phyloP scores from a whole-genome alignment of 768 basidiomycete genomes.

The Rhodotorula taiwanensis region DNA sequence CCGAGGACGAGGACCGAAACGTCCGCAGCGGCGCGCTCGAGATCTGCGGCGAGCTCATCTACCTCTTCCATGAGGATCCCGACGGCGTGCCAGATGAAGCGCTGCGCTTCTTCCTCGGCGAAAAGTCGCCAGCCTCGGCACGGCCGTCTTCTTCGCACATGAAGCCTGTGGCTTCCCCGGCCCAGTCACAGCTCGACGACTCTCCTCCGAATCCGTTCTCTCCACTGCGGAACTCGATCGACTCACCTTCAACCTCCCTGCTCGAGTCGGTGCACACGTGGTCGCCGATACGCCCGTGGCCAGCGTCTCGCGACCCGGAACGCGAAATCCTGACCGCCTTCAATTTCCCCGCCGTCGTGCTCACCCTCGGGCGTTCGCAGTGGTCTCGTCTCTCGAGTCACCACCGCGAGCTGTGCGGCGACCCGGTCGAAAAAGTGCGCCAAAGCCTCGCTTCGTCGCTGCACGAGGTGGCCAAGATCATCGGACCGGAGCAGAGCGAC shows the following conservation, averaged over 20 bases:
- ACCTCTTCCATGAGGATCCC: slow-evolving; percentile 60
- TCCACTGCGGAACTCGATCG: slow-evolving; percentile 30
- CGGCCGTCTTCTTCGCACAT: too few relatives aligned
- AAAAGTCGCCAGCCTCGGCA: too few relatives aligned
- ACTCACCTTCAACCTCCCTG: slow-evolving; percentile 21
- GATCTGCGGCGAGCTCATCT: slow-evolving; percentile 78
- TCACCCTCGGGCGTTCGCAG: slow-evolving; percentile 66
- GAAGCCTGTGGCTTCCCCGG: too few relatives aligned
- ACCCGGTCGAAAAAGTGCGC: slow-evolving; percentile 59
- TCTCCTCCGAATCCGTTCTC: slow-evolving; percentile 9
- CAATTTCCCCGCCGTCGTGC: slow-evolving; percentile 82
- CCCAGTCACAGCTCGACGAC: too few relatives aligned
- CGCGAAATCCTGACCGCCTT: slow-evolving; percentile 75
- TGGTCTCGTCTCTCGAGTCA: slow-evolving; percentile 65
- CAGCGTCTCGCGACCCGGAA: slow-evolving; percentile 53
- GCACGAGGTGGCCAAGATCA: slow-evolving; percentile 79
- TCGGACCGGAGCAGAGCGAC: slow-evolving; percentile 63
- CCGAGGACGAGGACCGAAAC: slow-evolving; percentile 56
- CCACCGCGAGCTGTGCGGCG: slow-evolving; percentile 62
- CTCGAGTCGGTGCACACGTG: slow-evolving; percentile 6
- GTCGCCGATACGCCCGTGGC: slow-evolving; percentile 16
- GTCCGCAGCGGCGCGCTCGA: slow-evolving; percentile 78
- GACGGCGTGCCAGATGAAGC: slow-evolving; percentile 62
- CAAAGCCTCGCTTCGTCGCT: slow-evolving; percentile 78
- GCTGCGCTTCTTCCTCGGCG: slow-evolving; percentile 67